phyloP scores from a whole-genome alignment of 1,139 yeast species.

The Taiozyma sp. region DNA sequence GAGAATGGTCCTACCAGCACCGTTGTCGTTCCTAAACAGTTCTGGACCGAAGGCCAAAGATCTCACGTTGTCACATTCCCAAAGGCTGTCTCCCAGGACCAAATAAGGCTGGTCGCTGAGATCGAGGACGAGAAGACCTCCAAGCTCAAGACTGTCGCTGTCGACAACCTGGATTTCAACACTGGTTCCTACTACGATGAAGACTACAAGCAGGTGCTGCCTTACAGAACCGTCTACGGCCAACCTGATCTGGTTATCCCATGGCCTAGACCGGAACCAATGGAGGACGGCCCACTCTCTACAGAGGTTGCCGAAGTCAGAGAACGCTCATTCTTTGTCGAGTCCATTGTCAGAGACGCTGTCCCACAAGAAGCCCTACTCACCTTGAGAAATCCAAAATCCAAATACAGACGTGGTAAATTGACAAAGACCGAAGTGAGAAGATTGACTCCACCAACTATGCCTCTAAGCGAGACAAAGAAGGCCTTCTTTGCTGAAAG shows the following conservation, averaged over 20 bases:
- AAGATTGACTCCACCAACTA: constrained; percentile 61
- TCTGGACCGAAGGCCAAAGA: constrained; percentile 72
- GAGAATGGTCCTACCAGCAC: constrained; percentile 53
- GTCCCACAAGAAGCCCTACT: constrained; percentile 62
- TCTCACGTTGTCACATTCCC: constrained; percentile 62
- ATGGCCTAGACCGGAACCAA: constrained; percentile 79
- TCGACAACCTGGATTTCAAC: constrained; percentile 63
- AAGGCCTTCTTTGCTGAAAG: constrained; percentile 48
- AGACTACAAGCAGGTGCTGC: constrained; percentile 69
- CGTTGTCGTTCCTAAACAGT: constrained; percentile 58
- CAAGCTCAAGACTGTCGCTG: constrained; percentile 59
- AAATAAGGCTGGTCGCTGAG: constrained; percentile 75
- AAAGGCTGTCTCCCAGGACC: constrained; percentile 54
- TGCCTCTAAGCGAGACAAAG: constrained; percentile 72
- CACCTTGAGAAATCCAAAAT: constrained; percentile 68
- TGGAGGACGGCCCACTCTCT: constrained; percentile 51
- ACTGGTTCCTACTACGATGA: constrained; percentile 66
- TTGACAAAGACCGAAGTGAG: constrained; percentile 61
- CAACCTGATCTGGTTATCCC: constrained; percentile 66
- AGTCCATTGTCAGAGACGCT: constrained; percentile 61
- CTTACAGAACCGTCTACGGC: constrained; percentile 72
- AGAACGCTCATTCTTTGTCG: constrained; percentile 73
- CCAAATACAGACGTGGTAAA: constrained; percentile 49
- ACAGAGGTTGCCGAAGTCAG: constrained; percentile 60
- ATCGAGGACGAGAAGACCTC: constrained; percentile 63